Conservation (phyloP, 129 eudicot species). For the Glebionis coronaria region DNA sequence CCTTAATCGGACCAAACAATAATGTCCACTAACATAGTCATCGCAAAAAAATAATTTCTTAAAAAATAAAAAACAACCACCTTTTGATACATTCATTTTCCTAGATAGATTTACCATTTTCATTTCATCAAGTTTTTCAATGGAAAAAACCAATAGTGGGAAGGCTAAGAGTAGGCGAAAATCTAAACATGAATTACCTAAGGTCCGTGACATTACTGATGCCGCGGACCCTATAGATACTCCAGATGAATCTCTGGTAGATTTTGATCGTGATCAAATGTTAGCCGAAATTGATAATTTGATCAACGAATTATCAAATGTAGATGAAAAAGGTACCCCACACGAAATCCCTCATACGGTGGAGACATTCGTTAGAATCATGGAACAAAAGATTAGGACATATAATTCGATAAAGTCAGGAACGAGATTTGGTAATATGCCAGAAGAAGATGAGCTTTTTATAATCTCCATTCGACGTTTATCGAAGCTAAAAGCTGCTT, state of each 20-base stretch:
- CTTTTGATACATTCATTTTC: constrained; percentile 21
- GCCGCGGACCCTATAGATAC: background rate
- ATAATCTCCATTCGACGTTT: constrained; percentile 37
- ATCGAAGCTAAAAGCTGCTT: constrained; percentile 36
- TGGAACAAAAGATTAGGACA: constrained; percentile 42
- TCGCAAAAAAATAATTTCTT: background rate
- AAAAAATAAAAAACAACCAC: constrained; percentile 4
- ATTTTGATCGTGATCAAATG: constrained; percentile 25
- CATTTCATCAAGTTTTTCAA: constrained; percentile 13
- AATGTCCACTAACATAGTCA: background rate
- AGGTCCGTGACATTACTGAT: no score
- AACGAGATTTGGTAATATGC: constrained; percentile 30
- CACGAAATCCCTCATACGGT: constrained; percentile 44
- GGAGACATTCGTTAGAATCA: constrained; percentile 35
- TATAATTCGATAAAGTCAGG: constrained; percentile 26
- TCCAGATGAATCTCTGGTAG: constrained; percentile 4
- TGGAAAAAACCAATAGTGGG: constrained; percentile 21
- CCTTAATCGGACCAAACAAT: constrained; percentile 22
- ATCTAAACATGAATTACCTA: background rate
- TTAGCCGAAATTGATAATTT: constrained; percentile 37
- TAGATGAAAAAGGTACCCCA: constrained; percentile 32
- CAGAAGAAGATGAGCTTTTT: constrained; percentile 46
- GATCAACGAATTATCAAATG: constrained; percentile 31
- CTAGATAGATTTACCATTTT: background rate
- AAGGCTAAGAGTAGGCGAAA: constrained; percentile 19